These are phyloP conservation scores for Emergomyces africanus DNA, from an alignment of 2,329 filamentous ascomycete genomes.

Conservation along the genomic window DNA sequence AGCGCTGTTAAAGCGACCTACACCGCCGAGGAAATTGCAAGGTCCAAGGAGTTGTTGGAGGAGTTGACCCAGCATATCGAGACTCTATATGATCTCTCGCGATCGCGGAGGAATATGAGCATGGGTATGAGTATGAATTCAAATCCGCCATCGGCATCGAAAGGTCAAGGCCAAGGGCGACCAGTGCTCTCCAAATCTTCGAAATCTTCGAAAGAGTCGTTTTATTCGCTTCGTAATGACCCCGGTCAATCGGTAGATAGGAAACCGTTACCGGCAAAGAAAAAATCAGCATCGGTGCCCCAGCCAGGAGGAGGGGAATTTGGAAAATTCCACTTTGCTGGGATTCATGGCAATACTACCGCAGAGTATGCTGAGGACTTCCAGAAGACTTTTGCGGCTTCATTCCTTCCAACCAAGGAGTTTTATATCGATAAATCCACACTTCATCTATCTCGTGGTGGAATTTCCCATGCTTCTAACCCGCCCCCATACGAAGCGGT, in stretches of 20 bases:
- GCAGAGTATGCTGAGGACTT: slow-evolving; percentile 5
- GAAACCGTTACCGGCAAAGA: slow-evolving; percentile 1
- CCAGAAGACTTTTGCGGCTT: slow-evolving; percentile 14
- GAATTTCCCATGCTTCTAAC: slow-evolving; percentile 26
- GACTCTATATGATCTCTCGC: slow-evolving; percentile 51
- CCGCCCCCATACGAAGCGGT: slow-evolving; percentile 32
- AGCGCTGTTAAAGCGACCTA: slow-evolving; percentile 31
- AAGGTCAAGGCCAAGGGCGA: slow-evolving; percentile 13
- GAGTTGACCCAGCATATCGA: slow-evolving; percentile 52
- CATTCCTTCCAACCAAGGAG: slow-evolving; percentile 17
- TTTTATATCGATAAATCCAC: slow-evolving; percentile 29
- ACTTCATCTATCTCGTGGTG: slow-evolving; percentile 23
- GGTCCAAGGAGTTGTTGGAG: slow-evolving; percentile 45
- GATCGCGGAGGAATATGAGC: slow-evolving; percentile 38
- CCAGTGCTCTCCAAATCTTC: slow-evolving; percentile 19
- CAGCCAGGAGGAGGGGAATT: not conserved
- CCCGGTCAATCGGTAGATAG: not conserved
- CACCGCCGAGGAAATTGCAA: slow-evolving; percentile 39
- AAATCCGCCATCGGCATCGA: slow-evolving; percentile 7
- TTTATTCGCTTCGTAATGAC: slow-evolving; percentile 10
- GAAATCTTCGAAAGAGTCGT: slow-evolving; percentile 14
- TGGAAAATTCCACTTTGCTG: not conserved
- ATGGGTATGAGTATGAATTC: slow-evolving; percentile 25
- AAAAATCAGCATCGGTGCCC: not conserved
- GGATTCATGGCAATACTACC: not conserved